Base-by-base conservation (phyloP, 441 rosid species). In the Brassica hybrid region DNA sequence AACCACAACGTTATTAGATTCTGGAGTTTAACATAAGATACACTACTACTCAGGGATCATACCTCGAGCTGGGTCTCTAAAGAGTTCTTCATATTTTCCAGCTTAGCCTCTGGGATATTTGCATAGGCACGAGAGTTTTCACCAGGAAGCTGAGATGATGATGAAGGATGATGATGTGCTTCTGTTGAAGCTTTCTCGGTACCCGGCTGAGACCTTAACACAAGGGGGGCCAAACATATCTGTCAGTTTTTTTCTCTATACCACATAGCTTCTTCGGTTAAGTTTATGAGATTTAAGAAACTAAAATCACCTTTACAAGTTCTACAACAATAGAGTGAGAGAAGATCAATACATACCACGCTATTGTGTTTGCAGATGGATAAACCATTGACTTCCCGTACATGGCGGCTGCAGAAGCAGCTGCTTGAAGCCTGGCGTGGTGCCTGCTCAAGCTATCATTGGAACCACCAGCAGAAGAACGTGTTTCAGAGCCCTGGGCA, bases 341-440 rank as follows among this genome's bases (percentile, higher is more conserved):
- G 50, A 50, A 66, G 76, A 78, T 23, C 73, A 85, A 69, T 25
- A 77, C 87, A 71, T 86, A 91, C 98, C 99, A 90, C 30, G 76
- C 88, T 79, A 82, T 67, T 30, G 87, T 80, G 83, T 82, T 91
- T 69, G 95, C 85, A 32, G 93, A 91, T 72, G 99, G 98, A 83
- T 95, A 93, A 43, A 90, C 95, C 76, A 86, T 88, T 50, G 98
- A 96, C 67, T 85, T 93, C 81, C 87, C 95, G 72, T 93, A 96
- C 76, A 93, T 71, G 64, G 99, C 75, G 5, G 99, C 98, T 1
- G 99, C 98, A 18, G 92, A 83, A 0, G 93, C 92, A 43, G 96
- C 96, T 70, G 98, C 99, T 85, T 84, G 97, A 58, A 93, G 90
- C 84, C 98, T 91, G 65, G 89, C 93, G 72, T 88, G 89, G 84